A percentile compares a stretch with the other conserved stretches of the same genome.
These are phyloP conservation scores for Glycine soja DNA, from an alignment of 306 rosid genomes.

Conservation along the genomic window DNA sequence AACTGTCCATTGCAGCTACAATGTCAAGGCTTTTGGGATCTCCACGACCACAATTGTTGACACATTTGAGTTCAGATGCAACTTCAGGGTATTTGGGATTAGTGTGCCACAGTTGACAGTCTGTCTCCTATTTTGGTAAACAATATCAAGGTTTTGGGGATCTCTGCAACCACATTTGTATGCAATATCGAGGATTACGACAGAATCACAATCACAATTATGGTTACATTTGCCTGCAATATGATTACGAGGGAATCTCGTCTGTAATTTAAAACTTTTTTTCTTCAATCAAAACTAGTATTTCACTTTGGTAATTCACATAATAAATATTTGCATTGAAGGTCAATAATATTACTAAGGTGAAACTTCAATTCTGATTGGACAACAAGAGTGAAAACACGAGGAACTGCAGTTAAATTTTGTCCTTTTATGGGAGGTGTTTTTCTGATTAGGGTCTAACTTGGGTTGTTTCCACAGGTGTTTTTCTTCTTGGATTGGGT, in stretches of 20 bases:
- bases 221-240: not conserved
- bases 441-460: conserved; percentile 28
- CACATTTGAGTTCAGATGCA: not conserved
- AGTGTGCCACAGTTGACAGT: not conserved
- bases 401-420: not conserved
- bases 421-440: not conserved
- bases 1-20: too few species aligned
- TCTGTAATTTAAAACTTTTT: not conserved
- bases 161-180: not conserved
- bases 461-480: conserved; percentile 61
- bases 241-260: not conserved
- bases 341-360: not conserved
- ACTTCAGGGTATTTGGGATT: not conserved
- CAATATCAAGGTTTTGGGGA: not conserved
- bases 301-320: not conserved
- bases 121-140: not conserved
- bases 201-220: not conserved
- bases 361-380: not conserved
- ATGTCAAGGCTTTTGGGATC: too few species aligned
- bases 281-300: not conserved
- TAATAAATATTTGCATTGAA: not conserved
- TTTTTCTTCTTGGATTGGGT: conserved; percentile 96
- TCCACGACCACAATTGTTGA: too few species aligned
- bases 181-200: not conserved
- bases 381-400: not conserved